Evolutionary conservation across 257 asterid genomes (phyloP).

Genomic region (Solanum okadae): DNA sequence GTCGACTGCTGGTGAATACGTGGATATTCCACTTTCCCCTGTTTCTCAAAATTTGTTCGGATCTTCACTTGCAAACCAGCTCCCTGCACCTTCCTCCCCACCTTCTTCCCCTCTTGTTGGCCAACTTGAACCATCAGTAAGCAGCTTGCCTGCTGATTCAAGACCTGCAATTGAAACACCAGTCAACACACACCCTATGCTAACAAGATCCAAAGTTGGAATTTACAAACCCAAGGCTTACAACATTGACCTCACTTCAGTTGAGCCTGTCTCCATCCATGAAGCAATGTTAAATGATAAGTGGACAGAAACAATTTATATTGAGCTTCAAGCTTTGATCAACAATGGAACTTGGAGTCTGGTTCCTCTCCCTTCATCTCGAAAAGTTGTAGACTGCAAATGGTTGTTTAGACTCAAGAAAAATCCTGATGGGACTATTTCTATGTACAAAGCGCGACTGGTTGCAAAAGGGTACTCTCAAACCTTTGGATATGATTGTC

Average conservation of each 20-base stretch:
- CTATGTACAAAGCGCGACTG: background rate
- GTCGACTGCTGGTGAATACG: background rate
- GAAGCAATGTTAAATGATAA: background rate
- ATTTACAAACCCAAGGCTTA: background rate
- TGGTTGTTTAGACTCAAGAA: background rate
- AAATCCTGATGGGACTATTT: background rate
- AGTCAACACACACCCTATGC: background rate
- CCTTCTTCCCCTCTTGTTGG: background rate
- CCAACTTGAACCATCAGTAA: background rate
- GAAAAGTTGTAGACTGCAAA: background rate
- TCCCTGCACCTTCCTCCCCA: background rate
- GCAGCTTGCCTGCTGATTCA: background rate
- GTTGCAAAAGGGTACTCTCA: background rate
- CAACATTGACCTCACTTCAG: background rate
- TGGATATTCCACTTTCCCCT: background rate
- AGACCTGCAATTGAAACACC: background rate
- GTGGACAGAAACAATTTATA: background rate
- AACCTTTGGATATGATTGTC: background rate
- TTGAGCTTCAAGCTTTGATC: background rate
- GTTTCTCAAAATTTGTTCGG: background rate
- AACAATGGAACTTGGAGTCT: background rate
- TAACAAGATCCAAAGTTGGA: too few relatives aligned
- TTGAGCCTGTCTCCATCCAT: background rate
- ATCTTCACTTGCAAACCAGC: background rate
- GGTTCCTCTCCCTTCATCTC: background rate